Base-by-base conservation (phyloP, 306 rosid species). In the Coriaria nepalensis region DNA sequence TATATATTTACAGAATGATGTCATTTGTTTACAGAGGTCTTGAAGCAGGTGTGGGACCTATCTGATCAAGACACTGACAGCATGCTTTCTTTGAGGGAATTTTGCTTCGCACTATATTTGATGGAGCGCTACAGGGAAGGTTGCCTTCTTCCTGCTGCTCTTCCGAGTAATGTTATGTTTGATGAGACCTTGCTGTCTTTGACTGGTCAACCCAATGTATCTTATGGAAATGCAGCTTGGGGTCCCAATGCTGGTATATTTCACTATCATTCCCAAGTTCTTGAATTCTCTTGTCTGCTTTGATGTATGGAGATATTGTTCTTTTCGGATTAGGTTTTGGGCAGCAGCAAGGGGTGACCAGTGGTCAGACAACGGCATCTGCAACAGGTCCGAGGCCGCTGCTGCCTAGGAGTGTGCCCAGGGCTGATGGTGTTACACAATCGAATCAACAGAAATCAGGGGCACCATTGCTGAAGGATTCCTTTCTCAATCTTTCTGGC, bases 11-110 rank as follows among this genome's bases (percentile, higher is more conserved):
- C 60, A 68, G 13, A 61, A 32, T 49, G 43, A 41, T 46, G 56
- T 61, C 52, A 60, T 63, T 73, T 58, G 56, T 73, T 73, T 67
- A 56, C 90, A 88, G 95, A 88, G 55, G 82, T 88, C 50, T 67
- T 88, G 53, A 84, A 88, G 80, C 93, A 81, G 75, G 97, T 81
- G 58, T 88, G 95, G 97, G 95, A 88, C 59, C 78, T 88, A 50
- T 88, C 97, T 62, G 95, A 88, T 69, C 97, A 88, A 65, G 97
- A 88, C 49, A 84, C 72, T 40, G 97, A 88, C 75, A 81, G 97
- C 69, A 88, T 84, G 97, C 97, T 88, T 68, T 78, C 97, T 35
- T 69, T 88, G 70, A 88, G 69, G 73, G 97, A 88, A 68, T 88
- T 88, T 58, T 88, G 93, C 78, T 81, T 64, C 59, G 80, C 97